Conservation (phyloP, 805 yeast species). For the Yamadazyma sp. region DNA sequence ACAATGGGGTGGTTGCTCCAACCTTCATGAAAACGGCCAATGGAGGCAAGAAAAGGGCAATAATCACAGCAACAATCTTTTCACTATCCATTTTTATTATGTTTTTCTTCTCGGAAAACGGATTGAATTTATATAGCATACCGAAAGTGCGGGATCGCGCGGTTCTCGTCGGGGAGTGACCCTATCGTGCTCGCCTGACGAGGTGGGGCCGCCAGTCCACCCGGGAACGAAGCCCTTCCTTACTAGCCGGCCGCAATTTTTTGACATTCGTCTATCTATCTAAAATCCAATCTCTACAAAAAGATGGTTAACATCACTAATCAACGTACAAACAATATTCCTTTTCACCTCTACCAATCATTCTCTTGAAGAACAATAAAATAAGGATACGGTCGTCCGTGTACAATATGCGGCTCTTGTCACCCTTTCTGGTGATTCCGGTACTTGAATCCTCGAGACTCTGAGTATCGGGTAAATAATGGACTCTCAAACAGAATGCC, state of each 20-base stretch:
- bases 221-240: too few relatives aligned
- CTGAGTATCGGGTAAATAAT: conserved; percentile 39
- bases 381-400: conserved; percentile 1
- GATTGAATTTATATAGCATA: conserved; percentile 3
- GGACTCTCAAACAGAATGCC: conserved; percentile 54
- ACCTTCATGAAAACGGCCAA: conserved; percentile 70
- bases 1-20: conserved; percentile 64
- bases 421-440: neutral
- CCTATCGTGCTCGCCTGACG: too few relatives aligned
- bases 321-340: neutral
- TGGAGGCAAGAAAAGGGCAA: conserved; percentile 66
- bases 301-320: too few relatives aligned
- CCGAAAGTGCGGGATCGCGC: too few relatives aligned
- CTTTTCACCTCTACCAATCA: neutral
- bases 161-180: too few relatives aligned
- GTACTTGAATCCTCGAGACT: conserved; percentile 17
- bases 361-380: neutral
- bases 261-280: too few relatives aligned
- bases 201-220: too few relatives aligned
- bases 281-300: too few relatives aligned
- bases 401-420: conserved; percentile 3
- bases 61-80: conserved; percentile 40
- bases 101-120: conserved; percentile 4
- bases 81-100: conserved; percentile 37
- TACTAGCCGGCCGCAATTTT: too few relatives aligned